phyloP scores from a whole-genome alignment of 768 basidiomycete genomes.

The Lentinula detonsa region DNA sequence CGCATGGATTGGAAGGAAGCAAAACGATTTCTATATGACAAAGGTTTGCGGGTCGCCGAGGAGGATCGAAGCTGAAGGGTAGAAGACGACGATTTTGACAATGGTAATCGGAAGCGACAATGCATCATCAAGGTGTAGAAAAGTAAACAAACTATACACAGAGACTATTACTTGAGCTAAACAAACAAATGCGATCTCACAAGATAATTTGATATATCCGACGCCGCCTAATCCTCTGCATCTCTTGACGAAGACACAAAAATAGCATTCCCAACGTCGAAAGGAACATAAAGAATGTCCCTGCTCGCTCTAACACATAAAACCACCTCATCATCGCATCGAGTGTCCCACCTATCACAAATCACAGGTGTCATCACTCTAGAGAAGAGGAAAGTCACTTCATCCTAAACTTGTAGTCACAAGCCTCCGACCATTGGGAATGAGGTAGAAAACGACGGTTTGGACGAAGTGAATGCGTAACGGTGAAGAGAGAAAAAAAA shows the following conservation, averaged over 20 bases:
- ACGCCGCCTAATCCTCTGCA: neutral
- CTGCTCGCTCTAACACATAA: conserved; percentile 4
- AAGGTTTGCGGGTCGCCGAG: neutral
- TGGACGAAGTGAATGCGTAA: neutral
- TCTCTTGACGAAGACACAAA: neutral
- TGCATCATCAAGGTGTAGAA: too few relatives aligned
- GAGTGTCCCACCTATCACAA: neutral
- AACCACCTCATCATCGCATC: conserved; percentile 3
- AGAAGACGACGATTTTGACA: too few relatives aligned
- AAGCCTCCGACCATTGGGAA: neutral
- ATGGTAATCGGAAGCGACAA: too few relatives aligned
- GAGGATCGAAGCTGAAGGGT: neutral
- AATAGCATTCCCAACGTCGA: neutral
- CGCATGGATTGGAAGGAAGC: conserved; percentile 69
- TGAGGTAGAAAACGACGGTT: neutral
- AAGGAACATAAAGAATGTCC: neutral
- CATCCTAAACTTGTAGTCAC: neutral
- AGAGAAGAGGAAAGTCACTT: conserved; percentile 5
- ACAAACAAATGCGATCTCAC: neutral
- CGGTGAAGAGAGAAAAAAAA: neutral
- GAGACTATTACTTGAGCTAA: neutral
- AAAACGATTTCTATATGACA: conserved; percentile 15
- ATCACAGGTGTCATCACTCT: neutral
- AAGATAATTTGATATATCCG: neutral
- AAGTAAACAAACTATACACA: too few relatives aligned